Evolutionary conservation across 345 rosid genomes (phyloP).

Genomic region (Erucastrum elatum): DNA sequence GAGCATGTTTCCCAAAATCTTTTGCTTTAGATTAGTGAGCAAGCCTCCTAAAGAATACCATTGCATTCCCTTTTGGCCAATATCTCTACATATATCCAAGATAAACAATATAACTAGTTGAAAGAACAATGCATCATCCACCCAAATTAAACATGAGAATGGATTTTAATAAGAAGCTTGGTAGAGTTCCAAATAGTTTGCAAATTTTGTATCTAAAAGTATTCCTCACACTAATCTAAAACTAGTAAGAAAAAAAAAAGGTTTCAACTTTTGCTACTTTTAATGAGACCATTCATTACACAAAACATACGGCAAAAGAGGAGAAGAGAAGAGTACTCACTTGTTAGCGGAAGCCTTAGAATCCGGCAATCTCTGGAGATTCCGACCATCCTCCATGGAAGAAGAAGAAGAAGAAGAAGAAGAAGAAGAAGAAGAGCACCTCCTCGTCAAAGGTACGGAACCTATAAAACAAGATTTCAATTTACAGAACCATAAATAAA

Average conservation of each 20-base stretch:
- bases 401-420: slow-evolving; percentile 41
- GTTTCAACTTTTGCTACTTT: too few relatives aligned
- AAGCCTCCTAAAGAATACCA: slow-evolving; percentile 37
- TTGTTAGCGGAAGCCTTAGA: slow-evolving; percentile 6
- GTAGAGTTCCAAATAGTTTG: not conserved
- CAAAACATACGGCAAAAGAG: not conserved
- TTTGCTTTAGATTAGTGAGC: slow-evolving; percentile 30
- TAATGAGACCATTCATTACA: too few relatives aligned
- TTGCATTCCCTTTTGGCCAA: slow-evolving; percentile 9
- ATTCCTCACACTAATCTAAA: too few relatives aligned
- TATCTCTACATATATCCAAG: not conserved
- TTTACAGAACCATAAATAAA: not conserved
- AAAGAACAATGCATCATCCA: not conserved
- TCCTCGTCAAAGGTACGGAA: slow-evolving; percentile 23
- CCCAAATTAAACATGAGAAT: not conserved
- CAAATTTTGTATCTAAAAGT: too few relatives aligned
- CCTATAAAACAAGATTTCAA: slow-evolving; percentile 24
- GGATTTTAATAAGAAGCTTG: not conserved
- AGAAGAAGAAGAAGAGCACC: slow-evolving; percentile 32
- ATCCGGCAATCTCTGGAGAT: not conserved
- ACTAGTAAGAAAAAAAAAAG: too few relatives aligned
- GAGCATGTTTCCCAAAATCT: slow-evolving; percentile 22
- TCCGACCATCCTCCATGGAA: slow-evolving; percentile 4
- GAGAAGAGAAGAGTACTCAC: slow-evolving; percentile 10
- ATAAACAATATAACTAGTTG: too few relatives aligned